These are phyloP conservation scores for Euptelea pleiosperma DNA, from an alignment of 164 flowering plant genomes.

Conservation along the genomic window DNA sequence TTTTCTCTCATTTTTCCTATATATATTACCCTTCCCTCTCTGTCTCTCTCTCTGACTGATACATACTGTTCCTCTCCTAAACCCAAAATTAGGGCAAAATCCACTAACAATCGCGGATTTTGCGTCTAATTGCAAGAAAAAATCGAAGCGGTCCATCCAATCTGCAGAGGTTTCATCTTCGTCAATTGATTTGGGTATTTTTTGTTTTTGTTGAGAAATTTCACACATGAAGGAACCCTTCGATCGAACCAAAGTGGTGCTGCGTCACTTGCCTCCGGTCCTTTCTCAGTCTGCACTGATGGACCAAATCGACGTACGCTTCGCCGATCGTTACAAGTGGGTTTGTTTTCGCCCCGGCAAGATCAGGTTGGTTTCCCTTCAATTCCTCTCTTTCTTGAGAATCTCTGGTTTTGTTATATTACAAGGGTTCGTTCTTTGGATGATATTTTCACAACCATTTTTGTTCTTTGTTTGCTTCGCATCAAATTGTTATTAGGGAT, in stretches of 20 bases:
- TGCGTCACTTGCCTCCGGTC: constrained; percentile 87
- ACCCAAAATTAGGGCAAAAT: constrained; percentile 9
- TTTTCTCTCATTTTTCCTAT: not conserved
- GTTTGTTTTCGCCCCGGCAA: constrained; percentile 65
- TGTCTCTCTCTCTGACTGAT: not conserved
- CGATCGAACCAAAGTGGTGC: constrained; percentile 81
- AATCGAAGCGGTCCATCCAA: not conserved
- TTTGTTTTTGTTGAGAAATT: not conserved
- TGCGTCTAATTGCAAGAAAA: not conserved
- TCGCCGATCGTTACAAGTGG: constrained; percentile 68
- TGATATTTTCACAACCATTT: not conserved
- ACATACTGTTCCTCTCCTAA: not conserved
- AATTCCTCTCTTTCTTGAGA: not conserved
- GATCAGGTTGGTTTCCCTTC: constrained; percentile 43
- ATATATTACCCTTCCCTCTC: not conserved
- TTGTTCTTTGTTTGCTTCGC: not conserved
- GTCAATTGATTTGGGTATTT: not conserved
- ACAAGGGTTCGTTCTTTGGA: not conserved
- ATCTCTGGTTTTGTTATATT: not conserved
- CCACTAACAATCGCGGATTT: not conserved
- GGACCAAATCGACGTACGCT: constrained; percentile 68
- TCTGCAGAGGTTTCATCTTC: not conserved
- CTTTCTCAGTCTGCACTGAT: constrained; percentile 51
- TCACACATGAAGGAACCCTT: constrained; percentile 48
- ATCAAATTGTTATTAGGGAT: not conserved